Evolutionary conservation across 768 basidiomycete genomes (phyloP), one percentile per base, ranked within the genome.

Genomic region (Candolleomyces eurysporus): DNA sequence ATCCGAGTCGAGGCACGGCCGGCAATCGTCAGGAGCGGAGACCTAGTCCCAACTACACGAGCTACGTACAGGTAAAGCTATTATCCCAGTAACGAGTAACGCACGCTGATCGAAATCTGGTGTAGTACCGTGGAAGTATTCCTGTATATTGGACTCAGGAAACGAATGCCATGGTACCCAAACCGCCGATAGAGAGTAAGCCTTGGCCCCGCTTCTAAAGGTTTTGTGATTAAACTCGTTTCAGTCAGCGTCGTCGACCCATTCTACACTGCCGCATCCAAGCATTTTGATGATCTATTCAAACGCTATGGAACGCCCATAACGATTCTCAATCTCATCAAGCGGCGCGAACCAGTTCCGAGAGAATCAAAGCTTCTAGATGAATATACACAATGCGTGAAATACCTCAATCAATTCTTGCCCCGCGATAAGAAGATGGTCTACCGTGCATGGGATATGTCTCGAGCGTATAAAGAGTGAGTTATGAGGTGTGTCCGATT

Each of bases 71-170:
- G 77, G 92, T 87, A 65, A 22, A 68, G 63, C 21, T 39, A 14
- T 55, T 22, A 6, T 10, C 31, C 58, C 14, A 19, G 51, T 16
- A 26, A 26, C 30, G 14, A 17, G 2, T 60, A 59, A 30, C 51
- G 14, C 19, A 9, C 26, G 31, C 19, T 43, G 39, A 36, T 62
- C 9, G 61, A n/a, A 39, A 17, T 56, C 39, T n/a, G 61, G 11
- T 36, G 11, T 36, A 93, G 88, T 95, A 96, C 71, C 84, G 96
- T 21, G 96, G 96, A 7, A 95, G 93, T 63, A 98, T 99, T 40
- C 97, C 97, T 0, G 81, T 98, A 3, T 95, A 91, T 70, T 99
- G 97, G 97, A 91, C 92, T 13, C 96, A 99, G 71, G 97, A 98
- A 63, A 88, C 86, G 1, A 92, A 85, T 49, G 88, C 87, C 57